Base-by-base conservation (phyloP, 1,284 basidiomycete genomes). In the Sporisorium graminicola region DNA sequence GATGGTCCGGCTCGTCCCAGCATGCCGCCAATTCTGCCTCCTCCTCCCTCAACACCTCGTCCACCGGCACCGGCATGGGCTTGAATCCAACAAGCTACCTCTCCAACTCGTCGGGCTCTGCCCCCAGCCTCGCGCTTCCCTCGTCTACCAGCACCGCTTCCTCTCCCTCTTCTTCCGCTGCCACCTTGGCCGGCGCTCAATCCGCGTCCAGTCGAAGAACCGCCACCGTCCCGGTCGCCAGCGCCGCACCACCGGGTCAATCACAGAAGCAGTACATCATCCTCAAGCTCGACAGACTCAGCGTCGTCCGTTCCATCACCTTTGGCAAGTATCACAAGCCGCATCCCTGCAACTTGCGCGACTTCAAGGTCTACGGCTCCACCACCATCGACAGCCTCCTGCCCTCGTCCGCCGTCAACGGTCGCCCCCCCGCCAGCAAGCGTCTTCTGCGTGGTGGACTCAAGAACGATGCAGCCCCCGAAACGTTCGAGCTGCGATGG, bases 321-420 rank as follows among this genome's bases (percentile, higher is more conserved):
- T 86, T 86, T 51, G 86, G 85, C 60, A 86, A 86, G 52, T 85
- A 82, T 65, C 47, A 79, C 66, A 85, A 86, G 64, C 67, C 82
- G 4, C 86, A 86, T 60, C 85, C 86, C 0, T 86, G 86, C 78
- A 86, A 86, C 55, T 61, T 86, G 14, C 63, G 73, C 40, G 82
- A 85, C 33, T 86, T 85, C 71, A 83, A 84, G 37, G 63, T 86
- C 24, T 86, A 80, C 49, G 86, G 82, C 8, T 81, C 83, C n/a
- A 68, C 80, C 43, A 63, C 56, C 66, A 67, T 77, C 59, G 49
- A 74, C 72, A 47, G 63, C 58, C 69, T 74, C 31, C 52, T 74
- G 26, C 72, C 71, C 16, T 61, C 65, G 5, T 65, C 62, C 14
- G 61, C 66, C 8, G 42, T 65, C 58, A 65, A 70, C 52, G 73